These are phyloP conservation scores for Volvariella surrecta DNA, from an alignment of 1,284 basidiomycete genomes.

Conservation along the genomic window DNA sequence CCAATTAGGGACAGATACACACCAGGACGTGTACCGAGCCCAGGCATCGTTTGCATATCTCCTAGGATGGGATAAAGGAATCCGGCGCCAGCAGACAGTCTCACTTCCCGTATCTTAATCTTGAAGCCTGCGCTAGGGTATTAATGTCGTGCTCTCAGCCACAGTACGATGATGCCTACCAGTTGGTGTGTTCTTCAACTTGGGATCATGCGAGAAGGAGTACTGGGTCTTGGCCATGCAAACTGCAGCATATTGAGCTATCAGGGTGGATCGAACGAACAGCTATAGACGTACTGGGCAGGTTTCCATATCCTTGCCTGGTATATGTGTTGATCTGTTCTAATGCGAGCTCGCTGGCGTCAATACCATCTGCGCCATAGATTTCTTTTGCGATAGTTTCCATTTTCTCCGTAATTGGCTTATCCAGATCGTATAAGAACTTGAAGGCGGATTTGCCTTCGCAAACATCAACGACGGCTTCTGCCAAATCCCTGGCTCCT, in stretches of 20 bases:
- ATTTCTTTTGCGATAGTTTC: constrained; percentile 81
- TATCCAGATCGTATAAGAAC: constrained; percentile 84
- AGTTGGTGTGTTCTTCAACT: constrained; percentile 82
- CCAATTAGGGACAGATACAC: constrained; percentile 12
- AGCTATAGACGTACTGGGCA: constrained; percentile 57
- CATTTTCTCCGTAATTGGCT: constrained; percentile 85
- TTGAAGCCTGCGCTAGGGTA: constrained; percentile 62
- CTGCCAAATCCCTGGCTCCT: constrained; percentile 81
- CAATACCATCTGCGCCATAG: constrained; percentile 87
- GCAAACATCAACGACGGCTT: constrained; percentile 81
- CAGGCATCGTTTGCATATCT: constrained; percentile 98
- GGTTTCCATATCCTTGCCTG: constrained; percentile 74
- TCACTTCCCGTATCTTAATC: constrained; percentile 85
- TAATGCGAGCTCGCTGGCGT: constrained; percentile 75
- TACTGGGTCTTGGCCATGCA: constrained; percentile 99
- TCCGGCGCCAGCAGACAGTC: constrained; percentile 88
- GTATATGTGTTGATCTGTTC: constrained; percentile 91
- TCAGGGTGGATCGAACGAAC: too few species aligned
- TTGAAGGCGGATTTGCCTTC: constrained; percentile 80
- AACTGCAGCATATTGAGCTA: too few species aligned
- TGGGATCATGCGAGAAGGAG: constrained; percentile 93
- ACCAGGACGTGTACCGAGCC: constrained; percentile 89
- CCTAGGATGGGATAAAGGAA: constrained; percentile 95
- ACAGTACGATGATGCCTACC: constrained; percentile 25
- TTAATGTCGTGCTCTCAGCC: constrained; percentile 1